Evolutionary conservation across 352 stramenopile genomes (phyloP), one percentile per base, ranked within the genome.

Genomic region (Globisporangium recalcitrans): DNA sequence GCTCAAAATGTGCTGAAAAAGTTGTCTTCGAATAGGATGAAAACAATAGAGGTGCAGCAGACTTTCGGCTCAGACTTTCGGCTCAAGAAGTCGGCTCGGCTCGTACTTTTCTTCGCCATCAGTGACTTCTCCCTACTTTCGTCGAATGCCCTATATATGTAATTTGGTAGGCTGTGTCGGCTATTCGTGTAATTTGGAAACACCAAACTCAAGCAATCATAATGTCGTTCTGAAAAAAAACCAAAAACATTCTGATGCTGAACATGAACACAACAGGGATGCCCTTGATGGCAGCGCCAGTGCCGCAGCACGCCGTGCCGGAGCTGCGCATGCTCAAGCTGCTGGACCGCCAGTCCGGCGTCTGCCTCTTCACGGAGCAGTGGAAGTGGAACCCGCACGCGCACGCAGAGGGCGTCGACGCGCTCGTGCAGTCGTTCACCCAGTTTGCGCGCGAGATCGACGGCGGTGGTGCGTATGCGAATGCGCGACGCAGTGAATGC

Each of bases 391-490:
- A 90, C 38, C 69, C 80, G 21, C 76, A 91, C 48, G 85, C 80
- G 16, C 80, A 91, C 34, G 77, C 70, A 3, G 82, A 93, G 40
- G 83, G 82, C 16, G 71, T 91, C 13, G 78, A 91, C 53, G 73
- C 85, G 54, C 79, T 95, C 29, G 81, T 95, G 26, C 81, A 91
- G 69, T 90, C 80, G 38, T 90, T 95, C 59, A 85, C 74, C 29
- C 85, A 95, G 61, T 95, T 95, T 62, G 83, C 83, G 8, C 78
- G 85, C 14, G 85, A 95, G 73, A 91, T 95, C 65, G 85, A 95
- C 60, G 85, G 80, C 11, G 85, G 85, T 59, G 78, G 79, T 89
- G 57, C 58, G 29, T 16, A 49, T 52, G 16, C 31, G n/a, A 10
- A 38, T 60, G 36, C 34, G n/a, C n/a, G 6, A 38, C 11, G 8